These are phyloP conservation scores for Benincasa hispida DNA, from an alignment of 306 rosid genomes.

Conservation along the genomic window DNA sequence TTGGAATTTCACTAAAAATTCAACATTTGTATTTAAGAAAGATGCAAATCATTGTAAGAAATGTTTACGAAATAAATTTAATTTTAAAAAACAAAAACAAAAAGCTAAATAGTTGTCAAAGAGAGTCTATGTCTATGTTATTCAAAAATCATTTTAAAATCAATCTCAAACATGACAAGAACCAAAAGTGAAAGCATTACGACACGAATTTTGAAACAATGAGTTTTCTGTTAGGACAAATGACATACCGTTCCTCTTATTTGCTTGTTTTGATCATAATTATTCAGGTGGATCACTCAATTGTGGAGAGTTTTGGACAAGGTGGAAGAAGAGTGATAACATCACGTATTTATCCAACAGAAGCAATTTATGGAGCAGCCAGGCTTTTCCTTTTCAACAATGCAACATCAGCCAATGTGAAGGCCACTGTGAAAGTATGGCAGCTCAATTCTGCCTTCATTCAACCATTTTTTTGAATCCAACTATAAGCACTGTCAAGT, in stretches of 20 bases:
- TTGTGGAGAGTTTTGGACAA: conserved; percentile 68
- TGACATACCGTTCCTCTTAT: neutral
- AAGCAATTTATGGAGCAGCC: conserved; percentile 75
- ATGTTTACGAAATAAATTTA: too few relatives aligned
- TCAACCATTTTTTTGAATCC: conserved; percentile 41
- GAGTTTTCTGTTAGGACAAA: neutral
- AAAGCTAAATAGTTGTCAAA: too few relatives aligned
- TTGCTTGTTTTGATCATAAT: neutral
- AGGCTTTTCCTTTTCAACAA: conserved; percentile 68
- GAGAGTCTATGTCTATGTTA: too few relatives aligned
- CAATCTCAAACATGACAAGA: too few relatives aligned
- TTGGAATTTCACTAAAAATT: too few relatives aligned
- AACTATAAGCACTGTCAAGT: neutral
- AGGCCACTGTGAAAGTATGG: conserved; percentile 62
- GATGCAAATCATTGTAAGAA: too few relatives aligned
- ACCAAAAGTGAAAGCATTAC: too few relatives aligned
- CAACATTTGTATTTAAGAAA: too few relatives aligned
- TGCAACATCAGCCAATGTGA: conserved; percentile 47
- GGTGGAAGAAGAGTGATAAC: conserved; percentile 74
- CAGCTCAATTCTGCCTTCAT: conserved; percentile 62
- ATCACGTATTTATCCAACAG: conserved; percentile 72
- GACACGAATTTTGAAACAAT: too few relatives aligned
- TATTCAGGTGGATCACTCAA: conserved; percentile 71
- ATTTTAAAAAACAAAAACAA: too few relatives aligned
- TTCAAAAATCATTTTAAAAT: too few relatives aligned